Evolutionary conservation across 352 stramenopile species (phyloP).

Genomic region (Globisporangium canariense): DNA sequence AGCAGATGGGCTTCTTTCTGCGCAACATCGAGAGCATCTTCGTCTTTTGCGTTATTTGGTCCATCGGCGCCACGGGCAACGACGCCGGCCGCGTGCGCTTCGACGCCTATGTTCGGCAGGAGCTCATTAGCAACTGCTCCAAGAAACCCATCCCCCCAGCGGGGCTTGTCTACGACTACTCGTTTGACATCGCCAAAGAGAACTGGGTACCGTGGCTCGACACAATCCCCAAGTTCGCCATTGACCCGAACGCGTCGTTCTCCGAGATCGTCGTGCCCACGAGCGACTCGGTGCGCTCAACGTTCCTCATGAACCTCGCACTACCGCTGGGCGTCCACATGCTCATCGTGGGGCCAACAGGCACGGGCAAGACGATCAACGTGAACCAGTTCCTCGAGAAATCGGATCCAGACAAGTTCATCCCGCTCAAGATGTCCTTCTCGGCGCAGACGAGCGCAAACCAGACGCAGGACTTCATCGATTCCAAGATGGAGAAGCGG

Average conservation of each 20-base stretch:
- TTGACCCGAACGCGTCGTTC: conserved; percentile 80
- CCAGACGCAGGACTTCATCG: conserved; percentile 93
- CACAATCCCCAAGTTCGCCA: conserved; percentile 78
- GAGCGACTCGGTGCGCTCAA: conserved; percentile 91
- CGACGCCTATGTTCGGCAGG: conserved; percentile 81
- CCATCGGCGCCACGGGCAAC: conserved; percentile 88
- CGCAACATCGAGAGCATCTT: conserved; percentile 89
- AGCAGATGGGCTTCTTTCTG: conserved; percentile 64
- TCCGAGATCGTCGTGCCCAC: conserved; percentile 93
- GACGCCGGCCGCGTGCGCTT: conserved; percentile 80
- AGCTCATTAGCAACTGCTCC: conserved; percentile 64
- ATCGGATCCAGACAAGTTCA: conserved; percentile 85
- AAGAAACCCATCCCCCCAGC: conserved; percentile 52
- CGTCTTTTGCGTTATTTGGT: conserved; percentile 92
- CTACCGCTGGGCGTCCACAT: conserved; percentile 84
- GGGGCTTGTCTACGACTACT: conserved; percentile 89
- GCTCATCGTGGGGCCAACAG: conserved; percentile 92
- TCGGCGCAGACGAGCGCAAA: conserved; percentile 91
- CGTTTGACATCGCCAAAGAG: conserved; percentile 78
- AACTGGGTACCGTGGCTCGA: conserved; percentile 91
- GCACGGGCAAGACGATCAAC: conserved; percentile 94
- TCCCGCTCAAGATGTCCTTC: conserved; percentile 91
- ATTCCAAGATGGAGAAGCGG: conserved; percentile 92
- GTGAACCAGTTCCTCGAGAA: conserved; percentile 91
- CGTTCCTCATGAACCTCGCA: conserved; percentile 89